phyloP scores from a whole-genome alignment of 306 rosid species.

The Cicer chorassanicum region DNA sequence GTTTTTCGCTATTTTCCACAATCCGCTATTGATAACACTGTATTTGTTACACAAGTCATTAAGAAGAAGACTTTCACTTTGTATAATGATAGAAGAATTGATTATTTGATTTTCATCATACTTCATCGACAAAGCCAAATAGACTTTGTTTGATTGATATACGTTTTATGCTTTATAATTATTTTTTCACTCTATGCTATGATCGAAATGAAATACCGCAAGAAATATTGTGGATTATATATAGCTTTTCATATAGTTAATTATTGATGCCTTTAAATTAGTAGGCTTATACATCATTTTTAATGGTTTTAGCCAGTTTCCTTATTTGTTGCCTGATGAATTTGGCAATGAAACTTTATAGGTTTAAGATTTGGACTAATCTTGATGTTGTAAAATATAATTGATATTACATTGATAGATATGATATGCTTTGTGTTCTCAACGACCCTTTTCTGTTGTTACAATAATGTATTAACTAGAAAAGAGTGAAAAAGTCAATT shows the following conservation, averaged over 20 bases:
- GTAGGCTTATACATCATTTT: neutral
- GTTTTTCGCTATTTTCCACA: too few relatives aligned
- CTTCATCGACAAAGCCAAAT: conserved; percentile 15
- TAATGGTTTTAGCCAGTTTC: neutral
- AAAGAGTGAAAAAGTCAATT: neutral
- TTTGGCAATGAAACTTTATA: neutral
- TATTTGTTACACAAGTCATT: conserved; percentile 18
- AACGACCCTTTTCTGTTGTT: neutral
- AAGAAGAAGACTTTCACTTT: conserved; percentile 1
- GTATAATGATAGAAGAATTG: conserved; percentile 15
- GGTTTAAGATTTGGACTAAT: neutral
- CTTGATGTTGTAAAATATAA: neutral
- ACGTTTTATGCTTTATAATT: conserved; percentile 11
- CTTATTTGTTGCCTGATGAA: conserved; percentile 8
- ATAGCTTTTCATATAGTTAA: neutral
- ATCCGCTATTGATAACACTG: too few relatives aligned
- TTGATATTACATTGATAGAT: neutral
- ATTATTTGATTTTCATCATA: neutral
- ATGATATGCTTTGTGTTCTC: neutral
- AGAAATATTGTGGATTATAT: neutral
- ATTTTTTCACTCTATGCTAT: too few relatives aligned
- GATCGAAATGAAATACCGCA: too few relatives aligned
- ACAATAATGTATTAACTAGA: neutral
- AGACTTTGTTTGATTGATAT: neutral
- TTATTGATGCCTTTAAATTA: neutral